phyloP scores from a whole-genome alignment of 1,284 basidiomycete species.

The Farysia itapuensis region DNA sequence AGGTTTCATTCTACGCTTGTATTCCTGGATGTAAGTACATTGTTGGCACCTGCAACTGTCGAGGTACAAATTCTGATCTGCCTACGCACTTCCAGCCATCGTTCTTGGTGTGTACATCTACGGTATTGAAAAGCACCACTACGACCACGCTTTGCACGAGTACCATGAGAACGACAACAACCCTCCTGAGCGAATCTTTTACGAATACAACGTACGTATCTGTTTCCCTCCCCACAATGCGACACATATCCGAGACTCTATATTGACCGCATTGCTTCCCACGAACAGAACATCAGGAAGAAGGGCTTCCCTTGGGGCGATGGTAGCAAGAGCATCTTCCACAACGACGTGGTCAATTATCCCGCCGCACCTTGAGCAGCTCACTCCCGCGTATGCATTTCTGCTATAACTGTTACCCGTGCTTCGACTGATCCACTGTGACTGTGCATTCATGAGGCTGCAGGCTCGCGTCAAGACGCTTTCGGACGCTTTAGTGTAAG shows the following conservation, averaged over 20 bases:
- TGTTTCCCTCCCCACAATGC: background rate
- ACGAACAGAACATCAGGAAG: slow-evolving; percentile 36
- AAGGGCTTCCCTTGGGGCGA: slow-evolving; percentile 54
- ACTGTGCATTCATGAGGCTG: too few species aligned
- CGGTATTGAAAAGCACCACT: slow-evolving; percentile 52
- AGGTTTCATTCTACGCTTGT: slow-evolving; percentile 47
- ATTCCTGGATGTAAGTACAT: slow-evolving; percentile 43
- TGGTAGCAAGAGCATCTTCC: slow-evolving; percentile 47
- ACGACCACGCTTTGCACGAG: slow-evolving; percentile 48
- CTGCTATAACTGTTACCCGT: too few species aligned
- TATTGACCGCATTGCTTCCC: too few species aligned
- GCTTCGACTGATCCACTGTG: too few species aligned
- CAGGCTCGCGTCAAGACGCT: too few species aligned
- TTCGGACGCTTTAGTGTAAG: too few species aligned
- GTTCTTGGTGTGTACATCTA: slow-evolving; percentile 55
- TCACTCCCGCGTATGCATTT: too few species aligned
- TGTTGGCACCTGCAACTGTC: background rate
- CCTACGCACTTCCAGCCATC: slow-evolving; percentile 16
- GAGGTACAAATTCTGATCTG: background rate
- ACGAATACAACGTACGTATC: slow-evolving; percentile 51
- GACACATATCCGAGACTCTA: too few species aligned
- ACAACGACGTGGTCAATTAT: slow-evolving; percentile 53
- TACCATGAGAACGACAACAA: slow-evolving; percentile 50
- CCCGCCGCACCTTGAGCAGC: slow-evolving; percentile 15
- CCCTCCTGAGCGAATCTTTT: slow-evolving; percentile 48